Evolutionary conservation across 768 basidiomycete species (phyloP), one percentile per base, ranked within the genome.

Genomic region (Terana coerulea): DNA sequence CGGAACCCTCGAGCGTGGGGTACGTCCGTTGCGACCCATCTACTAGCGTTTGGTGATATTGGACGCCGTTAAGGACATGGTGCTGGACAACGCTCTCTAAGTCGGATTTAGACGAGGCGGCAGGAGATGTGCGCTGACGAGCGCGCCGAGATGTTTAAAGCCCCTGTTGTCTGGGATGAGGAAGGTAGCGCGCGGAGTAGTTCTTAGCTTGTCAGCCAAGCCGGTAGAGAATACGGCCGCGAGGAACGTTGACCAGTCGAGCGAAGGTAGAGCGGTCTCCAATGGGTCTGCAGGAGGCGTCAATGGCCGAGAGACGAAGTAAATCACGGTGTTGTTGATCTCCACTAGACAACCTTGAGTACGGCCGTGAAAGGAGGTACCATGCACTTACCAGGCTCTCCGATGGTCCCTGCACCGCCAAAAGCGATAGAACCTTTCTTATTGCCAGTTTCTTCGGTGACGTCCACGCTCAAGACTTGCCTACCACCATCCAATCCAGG

Each of bases 101-200:
- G 63, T 98, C 94, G 49, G 77, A 67, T 63, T 86, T 91, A 5
- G 88, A 84, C 26, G 87, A 78, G 2, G 90, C 72, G 0, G 88
- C 12, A 98, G 80, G 10, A 99, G 80, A 66, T 98, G 92, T 14
- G 78, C 79, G 69, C 90, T 93, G 55, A 91, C 86, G 37, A 99
- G 79, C 47, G 76, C 61, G 5, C 97, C 97, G 5, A 98, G 78
- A 7, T 84, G 79, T 55, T 83, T 80, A 72, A 97, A 99, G 0
- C 93, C 97, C n/a, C 71, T 65, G 62, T 99, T 99, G 39, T 79
- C 83, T 8, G 97, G 97, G 29, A 97, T 83, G 34, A 99, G 78
- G 52, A 93, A 78, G 2, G 94, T 87, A 0, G 86, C 85, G 7
- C 80, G 80, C 3, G 89, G 85, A 21, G 78, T 78, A 19, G 62